phyloP scores from a whole-genome alignment of 2,329 filamentous ascomycete species.

The Colletotrichum brevisporum region DNA sequence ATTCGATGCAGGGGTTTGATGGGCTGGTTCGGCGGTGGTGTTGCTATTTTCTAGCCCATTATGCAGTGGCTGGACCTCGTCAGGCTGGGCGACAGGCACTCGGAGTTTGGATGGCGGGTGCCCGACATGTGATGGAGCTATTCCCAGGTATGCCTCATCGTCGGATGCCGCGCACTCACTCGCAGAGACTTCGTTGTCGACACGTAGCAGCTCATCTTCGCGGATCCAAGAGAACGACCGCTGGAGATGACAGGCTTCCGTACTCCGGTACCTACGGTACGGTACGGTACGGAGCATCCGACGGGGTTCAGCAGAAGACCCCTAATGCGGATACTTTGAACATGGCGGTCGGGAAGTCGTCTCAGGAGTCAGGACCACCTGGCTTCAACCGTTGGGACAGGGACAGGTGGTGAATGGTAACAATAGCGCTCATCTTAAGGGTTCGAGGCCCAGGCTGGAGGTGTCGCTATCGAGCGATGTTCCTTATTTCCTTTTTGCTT shows the following conservation, averaged over 20 bases:
- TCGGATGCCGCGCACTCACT: background rate
- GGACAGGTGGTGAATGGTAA: constrained; percentile 7
- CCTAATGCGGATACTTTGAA: constrained; percentile 23
- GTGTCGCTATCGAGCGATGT: constrained; percentile 2
- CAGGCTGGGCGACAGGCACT: background rate
- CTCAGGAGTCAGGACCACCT: constrained; percentile 3
- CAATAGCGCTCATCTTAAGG: constrained; percentile 31
- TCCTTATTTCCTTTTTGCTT: background rate
- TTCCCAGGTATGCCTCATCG: constrained; percentile 4
- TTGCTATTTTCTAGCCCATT: background rate
- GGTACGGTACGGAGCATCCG: no score
- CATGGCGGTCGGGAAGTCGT: background rate
- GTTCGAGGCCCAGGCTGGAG: constrained; percentile 22
- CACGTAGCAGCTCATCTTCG: no score
- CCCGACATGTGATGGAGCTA: constrained; percentile 19
- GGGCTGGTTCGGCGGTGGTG: constrained; percentile 10
- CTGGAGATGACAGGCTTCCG: no score
- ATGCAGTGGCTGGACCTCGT: background rate
- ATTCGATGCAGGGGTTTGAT: background rate
- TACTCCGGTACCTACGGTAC: no score
- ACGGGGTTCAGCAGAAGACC: constrained; percentile 15
- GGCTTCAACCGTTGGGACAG: background rate
- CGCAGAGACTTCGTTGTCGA: no score
- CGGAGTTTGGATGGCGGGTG: constrained; percentile 24
- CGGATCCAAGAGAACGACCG: no score